Percentiles rank a stretch among this genome's conserved stretches.
phyloP scores from a whole-genome alignment of 257 asterid species.

The Salvia rosmarinus region DNA sequence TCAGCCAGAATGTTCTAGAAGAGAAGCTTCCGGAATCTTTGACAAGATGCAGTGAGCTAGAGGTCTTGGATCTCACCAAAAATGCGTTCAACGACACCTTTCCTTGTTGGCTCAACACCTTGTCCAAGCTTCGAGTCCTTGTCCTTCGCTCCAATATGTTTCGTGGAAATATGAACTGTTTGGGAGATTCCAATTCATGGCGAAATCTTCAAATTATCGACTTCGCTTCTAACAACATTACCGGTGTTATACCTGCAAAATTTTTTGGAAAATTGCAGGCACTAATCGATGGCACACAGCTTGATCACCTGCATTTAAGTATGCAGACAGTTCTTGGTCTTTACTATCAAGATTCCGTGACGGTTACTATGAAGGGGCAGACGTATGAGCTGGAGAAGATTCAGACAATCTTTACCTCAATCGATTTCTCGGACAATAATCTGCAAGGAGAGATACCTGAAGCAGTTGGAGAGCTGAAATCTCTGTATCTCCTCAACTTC shows the following conservation, averaged over 20 bases:
- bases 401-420: constrained; percentile 40
- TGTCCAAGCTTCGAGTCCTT: constrained; percentile 37
- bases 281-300: constrained; percentile 25
- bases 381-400: constrained; percentile 48
- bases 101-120: constrained; percentile 48
- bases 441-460: constrained; percentile 48
- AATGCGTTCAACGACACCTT: constrained; percentile 44
- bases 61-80: constrained; percentile 51
- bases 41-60: constrained; percentile 39
- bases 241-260: constrained; percentile 38
- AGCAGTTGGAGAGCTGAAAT: constrained; percentile 35
- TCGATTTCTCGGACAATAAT: constrained; percentile 55
- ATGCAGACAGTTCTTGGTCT: background rate
- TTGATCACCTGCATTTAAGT: constrained; percentile 28
- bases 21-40: constrained; percentile 56
- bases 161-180: constrained; percentile 43
- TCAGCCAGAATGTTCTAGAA: constrained; percentile 44
- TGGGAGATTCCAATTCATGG: constrained; percentile 27
- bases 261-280: constrained; percentile 36
- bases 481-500: constrained; percentile 46
- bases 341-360: constrained; percentile 52
- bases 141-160: constrained; percentile 42
- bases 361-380: constrained; percentile 46
- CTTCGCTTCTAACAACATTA: constrained; percentile 45
- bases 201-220: constrained; percentile 44